phyloP scores from a whole-genome alignment of 2,329 filamentous ascomycete species.

The Colletotrichum sp. region DNA sequence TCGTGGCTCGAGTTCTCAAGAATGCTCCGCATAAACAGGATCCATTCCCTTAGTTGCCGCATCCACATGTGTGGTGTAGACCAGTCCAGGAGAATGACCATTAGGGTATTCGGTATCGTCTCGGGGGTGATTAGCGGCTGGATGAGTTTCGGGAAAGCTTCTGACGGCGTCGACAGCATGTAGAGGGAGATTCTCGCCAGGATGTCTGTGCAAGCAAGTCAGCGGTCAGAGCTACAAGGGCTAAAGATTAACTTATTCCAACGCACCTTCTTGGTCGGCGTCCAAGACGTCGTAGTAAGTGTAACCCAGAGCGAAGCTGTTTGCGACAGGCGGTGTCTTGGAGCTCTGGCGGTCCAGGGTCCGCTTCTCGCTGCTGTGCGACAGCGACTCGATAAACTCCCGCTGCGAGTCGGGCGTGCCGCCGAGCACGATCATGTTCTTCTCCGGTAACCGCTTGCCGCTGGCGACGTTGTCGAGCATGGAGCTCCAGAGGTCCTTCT shows the following conservation, averaged over 20 bases:
- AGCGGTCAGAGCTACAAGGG: not conserved
- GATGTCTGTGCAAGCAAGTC: slow-evolving; percentile 65
- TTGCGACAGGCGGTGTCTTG: slow-evolving; percentile 80
- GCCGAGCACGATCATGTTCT: slow-evolving; percentile 86
- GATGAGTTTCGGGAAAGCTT: slow-evolving; percentile 81
- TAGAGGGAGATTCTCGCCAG: slow-evolving; percentile 90
- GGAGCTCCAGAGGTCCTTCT: slow-evolving; percentile 92
- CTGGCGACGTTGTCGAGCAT: slow-evolving; percentile 91
- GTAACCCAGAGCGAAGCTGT: slow-evolving; percentile 91
- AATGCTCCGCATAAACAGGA: slow-evolving; percentile 80
- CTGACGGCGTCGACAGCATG: slow-evolving; percentile 83
- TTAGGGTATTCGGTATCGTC: slow-evolving; percentile 83
- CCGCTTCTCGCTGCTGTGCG: slow-evolving; percentile 58
- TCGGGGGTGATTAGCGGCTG: slow-evolving; percentile 84
- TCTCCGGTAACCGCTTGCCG: slow-evolving; percentile 88
- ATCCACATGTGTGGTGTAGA: slow-evolving; percentile 93
- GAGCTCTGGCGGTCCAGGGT: slow-evolving; percentile 59
- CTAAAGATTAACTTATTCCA: not conserved
- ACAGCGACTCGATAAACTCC: slow-evolving; percentile 77
- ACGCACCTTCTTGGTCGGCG: slow-evolving; percentile 85
- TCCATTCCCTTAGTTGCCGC: slow-evolving; percentile 87
- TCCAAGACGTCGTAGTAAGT: slow-evolving; percentile 95
- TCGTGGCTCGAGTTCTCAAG: slow-evolving; percentile 76
- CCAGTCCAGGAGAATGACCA: slow-evolving; percentile 96
- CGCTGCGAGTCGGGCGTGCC: slow-evolving; percentile 83